Base-by-base conservation (phyloP, 805 yeast genomes). In the Tetrapisispora arboricola region DNA sequence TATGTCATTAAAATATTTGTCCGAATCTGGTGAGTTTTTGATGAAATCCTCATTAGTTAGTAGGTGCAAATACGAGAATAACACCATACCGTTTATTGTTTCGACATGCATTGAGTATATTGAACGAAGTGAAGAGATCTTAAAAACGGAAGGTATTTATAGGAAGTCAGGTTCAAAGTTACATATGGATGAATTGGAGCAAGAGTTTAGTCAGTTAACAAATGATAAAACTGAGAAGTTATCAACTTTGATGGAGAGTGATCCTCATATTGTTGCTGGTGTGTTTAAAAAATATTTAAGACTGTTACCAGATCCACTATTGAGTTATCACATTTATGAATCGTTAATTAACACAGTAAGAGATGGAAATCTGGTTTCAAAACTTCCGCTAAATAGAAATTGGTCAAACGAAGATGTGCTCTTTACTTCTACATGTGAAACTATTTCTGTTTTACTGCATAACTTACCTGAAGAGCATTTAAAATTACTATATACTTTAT, bases 231-330 rank as follows among this genome's bases (percentile, higher is more conserved):
- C 16, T 29, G 12, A 27, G 8, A n/a, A 32, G 13, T 20, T 40
- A 12, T 18, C 40, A 1, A 69, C 52, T 55, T 49, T 61, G 13
- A 55, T 76, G 41, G 57, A 60, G 34, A 76, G 78, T 39, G 98
- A 92, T 64, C 76, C 88, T 22, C 78, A 85, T 60, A 95, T 94
- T 0, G 78, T 88, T 1, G 80, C 96, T 0, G 78, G 90, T 29
- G 84, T 92, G 5, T 66, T 92, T 51, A 92, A 92, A 58, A 73
- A 95, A 54, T 92, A 90, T 57, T 65, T 92, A 49, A 75, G 95
- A 44, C 77, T 79, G 51, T 68, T 92, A 32, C 92, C 95, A 0
- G 83, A 84, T 46, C 96, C 98, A 0, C 71, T 92, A 32, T 79
- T 92, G 29, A 79, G 94, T 0, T 84, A 66, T 56, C 72, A 72